phyloP scores from a whole-genome alignment of 352 stramenopile species.

The Peronospora destructor region DNA sequence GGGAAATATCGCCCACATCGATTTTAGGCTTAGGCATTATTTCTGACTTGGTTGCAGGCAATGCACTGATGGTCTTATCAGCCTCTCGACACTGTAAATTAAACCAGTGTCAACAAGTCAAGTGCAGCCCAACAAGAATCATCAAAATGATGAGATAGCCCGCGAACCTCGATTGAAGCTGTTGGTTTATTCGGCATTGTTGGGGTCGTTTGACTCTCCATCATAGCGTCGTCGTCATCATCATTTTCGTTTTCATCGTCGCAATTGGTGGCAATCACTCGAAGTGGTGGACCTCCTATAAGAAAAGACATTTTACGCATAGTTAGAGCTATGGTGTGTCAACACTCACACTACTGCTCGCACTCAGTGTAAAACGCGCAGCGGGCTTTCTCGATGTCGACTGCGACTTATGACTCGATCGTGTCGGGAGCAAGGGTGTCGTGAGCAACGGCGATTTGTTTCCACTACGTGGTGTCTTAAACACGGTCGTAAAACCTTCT shows the following conservation, averaged over 20 bases:
- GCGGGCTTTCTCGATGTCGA: conserved; percentile 45
- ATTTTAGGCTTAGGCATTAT: conserved; percentile 15
- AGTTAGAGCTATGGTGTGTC: not conserved
- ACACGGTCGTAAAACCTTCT: conserved; percentile 37
- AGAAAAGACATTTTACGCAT: not conserved
- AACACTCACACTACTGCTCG: not conserved
- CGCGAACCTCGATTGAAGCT: conserved; percentile 21
- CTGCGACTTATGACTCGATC: conserved; percentile 38
- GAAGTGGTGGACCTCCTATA: conserved; percentile 33
- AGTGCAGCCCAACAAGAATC: not conserved
- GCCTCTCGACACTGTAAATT: conserved; percentile 4
- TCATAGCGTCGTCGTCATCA: conserved; percentile 40
- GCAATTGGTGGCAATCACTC: conserved; percentile 36
- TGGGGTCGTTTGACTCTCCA: conserved; percentile 15
- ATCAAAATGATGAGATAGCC: not conserved
- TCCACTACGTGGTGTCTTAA: conserved; percentile 27
- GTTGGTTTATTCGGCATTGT: conserved; percentile 17
- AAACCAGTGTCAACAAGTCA: not conserved
- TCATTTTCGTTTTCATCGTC: conserved; percentile 23
- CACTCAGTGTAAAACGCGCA: conserved; percentile 41
- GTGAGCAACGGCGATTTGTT: conserved; percentile 30
- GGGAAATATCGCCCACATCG: conserved; percentile 18
- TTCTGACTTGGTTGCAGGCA: conserved; percentile 5
- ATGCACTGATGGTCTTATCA: conserved; percentile 2
- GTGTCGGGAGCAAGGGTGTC: conserved; percentile 38